Base-by-base conservation (phyloP, 495 filamentous ascomycete genomes). In the Cercophora newfieldiana region DNA sequence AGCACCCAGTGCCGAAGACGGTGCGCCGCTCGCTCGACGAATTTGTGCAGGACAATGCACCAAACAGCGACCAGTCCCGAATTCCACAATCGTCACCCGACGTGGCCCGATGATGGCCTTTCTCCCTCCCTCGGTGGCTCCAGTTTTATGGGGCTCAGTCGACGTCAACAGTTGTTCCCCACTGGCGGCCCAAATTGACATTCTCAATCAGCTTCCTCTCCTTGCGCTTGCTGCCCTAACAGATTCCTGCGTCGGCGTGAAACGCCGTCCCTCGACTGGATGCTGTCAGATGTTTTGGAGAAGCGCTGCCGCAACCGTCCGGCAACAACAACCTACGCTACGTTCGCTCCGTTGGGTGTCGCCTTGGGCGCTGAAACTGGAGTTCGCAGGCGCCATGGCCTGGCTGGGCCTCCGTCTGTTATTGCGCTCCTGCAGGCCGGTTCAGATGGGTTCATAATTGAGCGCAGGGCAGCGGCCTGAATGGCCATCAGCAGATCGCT, bases 1-100 rank as follows among this genome's bases (percentile, higher is more conserved):
- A 63, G 63, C 69, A 71, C 65, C 68, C 72, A 71, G 71, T 74
- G 73, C 71, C 71, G 73, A 58, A 75, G 69, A 72, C 74, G 73
- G 71, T 63, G 28, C 63, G 69, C 47, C 60, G 55, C 54, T 59
- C 31, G 49, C 30, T 66, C 53, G 65, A 63, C 68, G 63, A 66
- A 62, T 59, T 59, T 69, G 55, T 65, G 63, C 63, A 65, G 53
- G n/a, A 59, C 63, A 65, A 63, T 51, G 56, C 64, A 31, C 33
- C 51, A 44, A n/a, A 44, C 28, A 28, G 29, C 49, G 24, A 21
- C 57, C 64, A 58, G 62, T 57, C 49, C 63, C 50, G 31, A 62
- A 31, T 31, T 33, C 59, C 61, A 54, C 67, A 63, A 61, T 64
- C 63, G 55, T 72, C 72, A 69, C 72, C 72, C 72, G 71, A 75